Evolutionary conservation across 1,284 basidiomycete species (phyloP), one percentile per base, ranked within the genome.

Genomic region (Paramarasmius palmivorus): DNA sequence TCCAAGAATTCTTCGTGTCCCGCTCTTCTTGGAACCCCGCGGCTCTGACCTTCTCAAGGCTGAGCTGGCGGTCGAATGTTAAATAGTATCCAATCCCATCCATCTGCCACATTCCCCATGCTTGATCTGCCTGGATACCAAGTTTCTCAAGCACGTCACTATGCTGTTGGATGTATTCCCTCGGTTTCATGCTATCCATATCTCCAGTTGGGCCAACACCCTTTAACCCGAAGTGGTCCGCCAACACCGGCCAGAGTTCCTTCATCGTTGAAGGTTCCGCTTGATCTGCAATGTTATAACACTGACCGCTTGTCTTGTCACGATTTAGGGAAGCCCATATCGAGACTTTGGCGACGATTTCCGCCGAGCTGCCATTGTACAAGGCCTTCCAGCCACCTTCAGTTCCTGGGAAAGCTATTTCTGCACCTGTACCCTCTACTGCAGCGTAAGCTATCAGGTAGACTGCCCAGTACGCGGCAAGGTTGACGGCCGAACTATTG

Each of bases 261-360:
- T 53, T 41, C 50, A 58, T 58, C 8, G 52, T 55, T 32, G 56
- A 53, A 3, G 60, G 56, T 14, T 19, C 22, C 17, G 39, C 55
- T 2, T 26, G 47, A 49, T 61, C 57, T 14, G 58, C 60, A 17
- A 61, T 49, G 47, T 61, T 61, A 52, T 60, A 58, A 7, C 53
- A 20, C 42, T 60, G 54, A 9, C 54, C 56, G 26, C 53, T 48
- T 4, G 45, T 23, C 17, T 59, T 57, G 14, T 56, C 56, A 3
- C 58, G 58, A 42, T 59, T 20, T 20, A 61, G 40, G 3, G 58
- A 59, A 1, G 56, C 58, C 58, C 56, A 61, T 19, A 61, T 61
- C 22, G 59, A 51, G 2, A 56, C 20, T 36, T 53, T 50, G 9
- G 55, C 59, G 23, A 61, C 59, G 1, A 56, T 57, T n/a, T 50